A percentile compares a stretch with the other conserved stretches of the same genome.
These are phyloP conservation scores for Lactarius akahatsu DNA, from an alignment of 768 basidiomycete species.

Conservation along the genomic window DNA sequence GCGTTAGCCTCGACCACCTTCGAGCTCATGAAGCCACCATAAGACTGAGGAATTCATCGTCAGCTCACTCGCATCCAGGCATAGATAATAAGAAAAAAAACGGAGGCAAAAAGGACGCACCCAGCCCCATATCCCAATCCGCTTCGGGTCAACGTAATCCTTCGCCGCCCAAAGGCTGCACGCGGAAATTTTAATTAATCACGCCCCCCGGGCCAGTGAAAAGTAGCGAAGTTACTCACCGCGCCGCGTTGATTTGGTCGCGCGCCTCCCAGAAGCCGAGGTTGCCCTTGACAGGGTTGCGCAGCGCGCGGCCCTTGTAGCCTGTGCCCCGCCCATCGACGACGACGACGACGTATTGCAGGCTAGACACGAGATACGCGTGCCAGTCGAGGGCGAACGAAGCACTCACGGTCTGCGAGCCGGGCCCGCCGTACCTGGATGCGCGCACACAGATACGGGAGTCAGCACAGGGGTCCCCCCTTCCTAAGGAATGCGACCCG, in stretches of 20 bases:
- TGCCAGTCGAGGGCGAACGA: constrained; percentile 79
- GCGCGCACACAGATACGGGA: constrained; percentile 14
- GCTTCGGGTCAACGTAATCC: constrained; percentile 80
- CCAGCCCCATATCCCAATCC: constrained; percentile 99
- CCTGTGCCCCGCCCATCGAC: constrained; percentile 96
- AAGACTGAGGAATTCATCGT: constrained; percentile 55
- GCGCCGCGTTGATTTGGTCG: constrained; percentile 89
- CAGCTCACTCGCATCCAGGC: neutral
- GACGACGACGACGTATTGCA: constrained; percentile 81
- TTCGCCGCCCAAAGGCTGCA: constrained; percentile 78
- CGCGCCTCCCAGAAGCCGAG: constrained; percentile 85
- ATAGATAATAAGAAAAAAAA: neutral
- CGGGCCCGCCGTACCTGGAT: constrained; percentile 85
- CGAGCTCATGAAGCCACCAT: constrained; percentile 93
- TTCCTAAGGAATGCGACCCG: neutral
- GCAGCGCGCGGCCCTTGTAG: constrained; percentile 76
- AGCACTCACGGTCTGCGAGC: constrained; percentile 72
- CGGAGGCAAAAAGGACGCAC: constrained; percentile 44
- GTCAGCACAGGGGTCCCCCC: neutral
- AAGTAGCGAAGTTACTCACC: constrained; percentile 43
- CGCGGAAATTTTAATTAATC: neutral
- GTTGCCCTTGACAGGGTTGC: constrained; percentile 86
- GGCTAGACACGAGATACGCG: constrained; percentile 74
- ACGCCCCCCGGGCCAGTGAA: constrained; percentile 17
- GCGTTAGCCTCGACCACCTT: constrained; percentile 92